Evolutionary conservation across 2,329 filamentous ascomycete species (phyloP).

Genomic region (Emericellopsis atlantica): DNA sequence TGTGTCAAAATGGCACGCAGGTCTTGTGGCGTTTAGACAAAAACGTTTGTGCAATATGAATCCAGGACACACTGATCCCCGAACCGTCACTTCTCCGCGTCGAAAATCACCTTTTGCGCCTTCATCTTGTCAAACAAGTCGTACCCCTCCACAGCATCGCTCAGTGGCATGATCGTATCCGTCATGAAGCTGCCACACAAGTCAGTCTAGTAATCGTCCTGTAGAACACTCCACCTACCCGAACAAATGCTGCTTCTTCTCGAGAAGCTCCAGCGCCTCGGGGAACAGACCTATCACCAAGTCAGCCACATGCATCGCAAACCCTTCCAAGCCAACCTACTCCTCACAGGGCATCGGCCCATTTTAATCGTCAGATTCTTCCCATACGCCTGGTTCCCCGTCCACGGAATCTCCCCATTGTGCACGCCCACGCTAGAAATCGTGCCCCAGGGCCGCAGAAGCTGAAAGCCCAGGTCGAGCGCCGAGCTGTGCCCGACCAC

Average conservation of each 20-base stretch:
- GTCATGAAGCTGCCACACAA: constrained; percentile 53
- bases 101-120: constrained; percentile 63
- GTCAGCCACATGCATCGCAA: neutral
- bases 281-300: constrained; percentile 21
- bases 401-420: constrained; percentile 38
- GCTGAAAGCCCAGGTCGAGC: constrained; percentile 56
- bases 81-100: constrained; percentile 18
- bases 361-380: constrained; percentile 66
- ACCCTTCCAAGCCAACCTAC: constrained; percentile 12
- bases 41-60: too few relatives aligned
- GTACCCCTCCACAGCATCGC: constrained; percentile 54
- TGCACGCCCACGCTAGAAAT: constrained; percentile 69
- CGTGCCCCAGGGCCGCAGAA: constrained; percentile 59
- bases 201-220: constrained; percentile 5
- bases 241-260: constrained; percentile 53
- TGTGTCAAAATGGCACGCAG: too few relatives aligned
- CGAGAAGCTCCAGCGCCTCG: constrained; percentile 50
- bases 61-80: too few relatives aligned
- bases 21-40: too few relatives aligned
- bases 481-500: constrained; percentile 61
- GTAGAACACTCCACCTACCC: constrained; percentile 32
- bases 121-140: constrained; percentile 61
- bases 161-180: constrained; percentile 60
- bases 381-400: constrained; percentile 14
- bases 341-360: constrained; percentile 59